A percentile compares a stretch with the other conserved stretches of the same genome.
These are phyloP conservation scores for Aspergillus wentii DNA, from an alignment of 495 filamentous ascomycete species.

Conservation along the genomic window DNA sequence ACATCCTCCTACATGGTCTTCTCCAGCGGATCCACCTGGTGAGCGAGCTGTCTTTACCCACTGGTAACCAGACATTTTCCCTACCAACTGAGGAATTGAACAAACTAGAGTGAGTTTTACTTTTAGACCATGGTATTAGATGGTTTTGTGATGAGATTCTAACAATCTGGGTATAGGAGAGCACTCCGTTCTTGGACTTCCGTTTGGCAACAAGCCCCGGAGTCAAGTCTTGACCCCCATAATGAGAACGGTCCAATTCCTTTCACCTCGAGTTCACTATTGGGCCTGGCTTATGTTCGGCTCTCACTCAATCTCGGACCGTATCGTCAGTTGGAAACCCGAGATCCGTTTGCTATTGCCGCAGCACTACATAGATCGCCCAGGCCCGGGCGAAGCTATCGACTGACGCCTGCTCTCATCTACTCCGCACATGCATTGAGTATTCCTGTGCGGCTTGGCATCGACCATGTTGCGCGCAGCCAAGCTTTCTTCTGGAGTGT, in stretches of 20 bases:
- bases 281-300: slow-evolving; percentile 37
- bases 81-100: slow-evolving; percentile 35
- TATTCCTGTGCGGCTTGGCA: slow-evolving; percentile 33
- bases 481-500: slow-evolving; percentile 48
- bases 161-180: slow-evolving; percentile 18
- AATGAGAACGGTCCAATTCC: slow-evolving; percentile 37
- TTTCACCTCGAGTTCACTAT: slow-evolving; percentile 34
- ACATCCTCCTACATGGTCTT: slow-evolving; percentile 34
- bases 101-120: slow-evolving; percentile 29
- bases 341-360: slow-evolving; percentile 31
- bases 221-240: slow-evolving; percentile 37
- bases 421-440: slow-evolving; percentile 36
- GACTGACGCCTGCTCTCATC: slow-evolving; percentile 33
- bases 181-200: slow-evolving; percentile 36
- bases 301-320: slow-evolving; percentile 33
- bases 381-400: slow-evolving; percentile 30
- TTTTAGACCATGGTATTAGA: background rate
- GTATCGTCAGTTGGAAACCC: slow-evolving; percentile 31
- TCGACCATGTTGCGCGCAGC: slow-evolving; percentile 40
- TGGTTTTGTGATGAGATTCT: too few species aligned
- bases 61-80: slow-evolving; percentile 24
- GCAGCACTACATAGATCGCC: slow-evolving; percentile 26
- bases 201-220: slow-evolving; percentile 39
- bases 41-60: slow-evolving; percentile 33
- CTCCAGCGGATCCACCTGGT: slow-evolving; percentile 37